These are phyloP conservation scores for Ruellia speciosa DNA, from an alignment of 305 asterid genomes.

Conservation along the genomic window DNA sequence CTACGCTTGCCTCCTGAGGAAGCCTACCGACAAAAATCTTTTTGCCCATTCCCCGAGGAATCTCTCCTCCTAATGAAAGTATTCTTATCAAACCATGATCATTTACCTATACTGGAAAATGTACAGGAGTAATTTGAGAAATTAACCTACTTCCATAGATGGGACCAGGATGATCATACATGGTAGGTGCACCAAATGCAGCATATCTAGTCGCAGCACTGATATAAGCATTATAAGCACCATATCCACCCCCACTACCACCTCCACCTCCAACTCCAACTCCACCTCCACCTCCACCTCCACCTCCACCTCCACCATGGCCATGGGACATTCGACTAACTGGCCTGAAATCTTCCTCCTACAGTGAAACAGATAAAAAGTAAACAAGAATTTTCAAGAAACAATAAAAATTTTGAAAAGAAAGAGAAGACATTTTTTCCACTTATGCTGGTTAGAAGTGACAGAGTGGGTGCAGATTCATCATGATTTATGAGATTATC, in stretches of 20 bases:
- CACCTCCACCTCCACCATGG: slow-evolving; percentile 58
- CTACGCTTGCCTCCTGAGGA: slow-evolving; percentile 93
- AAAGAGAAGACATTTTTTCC: background rate
- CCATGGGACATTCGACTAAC: slow-evolving; percentile 57
- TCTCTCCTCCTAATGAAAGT: slow-evolving; percentile 43
- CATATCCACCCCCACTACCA: slow-evolving; percentile 76
- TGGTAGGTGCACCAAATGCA: slow-evolving; percentile 90
- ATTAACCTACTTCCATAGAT: slow-evolving; percentile 76
- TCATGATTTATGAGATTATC: background rate
- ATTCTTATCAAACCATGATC: slow-evolving; percentile 13
- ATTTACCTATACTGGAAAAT: slow-evolving; percentile 1
- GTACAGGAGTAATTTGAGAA: background rate
- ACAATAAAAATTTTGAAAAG: background rate
- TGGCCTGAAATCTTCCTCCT: slow-evolving; percentile 90
- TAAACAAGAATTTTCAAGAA: background rate
- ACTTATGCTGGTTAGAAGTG: background rate
- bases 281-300: slow-evolving; percentile 99
- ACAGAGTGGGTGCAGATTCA: background rate
- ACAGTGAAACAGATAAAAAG: background rate
- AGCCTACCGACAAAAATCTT: slow-evolving; percentile 96
- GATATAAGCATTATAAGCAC: slow-evolving; percentile 91
- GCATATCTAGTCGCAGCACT: slow-evolving; percentile 94
- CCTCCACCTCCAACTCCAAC: slow-evolving; percentile 28
- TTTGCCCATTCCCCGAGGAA: slow-evolving; percentile 83
- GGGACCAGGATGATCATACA: slow-evolving; percentile 70